Base-by-base conservation (phyloP, 805 yeast genomes). In the Teunomyces barrocoloradensis region DNA sequence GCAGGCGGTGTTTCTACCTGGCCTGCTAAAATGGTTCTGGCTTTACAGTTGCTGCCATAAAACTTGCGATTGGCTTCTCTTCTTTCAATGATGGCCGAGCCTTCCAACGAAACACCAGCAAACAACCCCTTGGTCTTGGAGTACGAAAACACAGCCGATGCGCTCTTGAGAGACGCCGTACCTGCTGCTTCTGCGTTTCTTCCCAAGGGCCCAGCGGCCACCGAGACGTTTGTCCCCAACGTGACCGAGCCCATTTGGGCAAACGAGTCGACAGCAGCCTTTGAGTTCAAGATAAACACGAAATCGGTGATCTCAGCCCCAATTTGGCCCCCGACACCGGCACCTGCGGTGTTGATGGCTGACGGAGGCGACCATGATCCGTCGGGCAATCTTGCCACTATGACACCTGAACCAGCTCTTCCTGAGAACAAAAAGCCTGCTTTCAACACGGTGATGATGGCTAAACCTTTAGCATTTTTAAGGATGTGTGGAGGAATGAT, bases 321-420 rank as follows among this genome's bases (percentile, higher is more conserved):
- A 54, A 94, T 81, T 72, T 90, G 95, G 38, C 99, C 99, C 50
- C 99, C 99, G 5, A 94, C 97, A 60, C 99, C 98, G 3, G 97
- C 98, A 58, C 98, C 99, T 3, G 96, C 98, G 18, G 97, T 88
- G 45, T 82, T 85, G 54, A 94, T 85, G 7, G 97, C 99, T 2
- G 96, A 85, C 1, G 99, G 99, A 2, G 97, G 96, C 11, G 97
- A 90, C 99, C 99, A 92, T 0, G 87, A 69, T 0, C 97, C 98
- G 67, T 94, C 98, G 2, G 95, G 95, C 43, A 94, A 75, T 50
- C 97, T 75, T 4, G 97, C 96, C 21, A 92, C 95, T 51, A 92
- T 87, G 30, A 92, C 88, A 53, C 99, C 99, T 1, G 96, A 88
- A 21, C 99, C 99, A 0, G 97, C 98, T 64, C 99, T 80, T 25